These are phyloP conservation scores for Skeletonema costatum DNA, from an alignment of 108 stramenopile genomes.

Conservation along the genomic window DNA sequence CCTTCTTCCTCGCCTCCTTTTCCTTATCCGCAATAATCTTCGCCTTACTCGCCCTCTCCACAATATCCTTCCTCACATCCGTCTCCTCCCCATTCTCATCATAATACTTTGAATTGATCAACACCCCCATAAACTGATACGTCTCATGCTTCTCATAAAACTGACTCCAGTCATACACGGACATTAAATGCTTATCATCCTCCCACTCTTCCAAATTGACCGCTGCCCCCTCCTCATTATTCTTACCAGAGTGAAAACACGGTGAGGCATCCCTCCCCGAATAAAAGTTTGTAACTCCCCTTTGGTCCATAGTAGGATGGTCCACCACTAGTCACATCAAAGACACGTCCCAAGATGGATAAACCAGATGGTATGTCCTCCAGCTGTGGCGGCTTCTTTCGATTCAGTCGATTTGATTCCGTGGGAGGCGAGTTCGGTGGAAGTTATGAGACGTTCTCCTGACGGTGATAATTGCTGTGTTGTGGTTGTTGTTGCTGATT, in stretches of 20 bases:
- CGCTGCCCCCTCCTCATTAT: slow-evolving; percentile 64
- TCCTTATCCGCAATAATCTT: slow-evolving; percentile 26
- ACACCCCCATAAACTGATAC: slow-evolving; percentile 60
- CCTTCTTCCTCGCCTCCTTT: not conserved
- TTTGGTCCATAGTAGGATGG: slow-evolving; percentile 22
- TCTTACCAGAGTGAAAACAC: slow-evolving; percentile 69
- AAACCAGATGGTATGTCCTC: slow-evolving; percentile 64
- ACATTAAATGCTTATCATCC: slow-evolving; percentile 24
- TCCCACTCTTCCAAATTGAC: slow-evolving; percentile 55
- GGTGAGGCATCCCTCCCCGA: slow-evolving; percentile 51
- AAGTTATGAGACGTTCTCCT: slow-evolving; percentile 19
- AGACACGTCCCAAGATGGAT: slow-evolving; percentile 78
- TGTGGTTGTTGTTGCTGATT: not conserved
- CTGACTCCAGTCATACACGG: slow-evolving; percentile 44
- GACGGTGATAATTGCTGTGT: not conserved
- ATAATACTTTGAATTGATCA: slow-evolving; percentile 59
- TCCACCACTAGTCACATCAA: slow-evolving; percentile 69
- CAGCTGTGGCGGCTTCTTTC: slow-evolving; percentile 1
- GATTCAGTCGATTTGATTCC: slow-evolving; percentile 3
- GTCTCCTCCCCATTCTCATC: slow-evolving; percentile 55
- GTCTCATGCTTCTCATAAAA: slow-evolving; percentile 67
- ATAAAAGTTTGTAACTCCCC: slow-evolving; percentile 56
- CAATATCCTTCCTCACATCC: slow-evolving; percentile 28
- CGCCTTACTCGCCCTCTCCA: slow-evolving; percentile 26
- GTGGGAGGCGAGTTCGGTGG: slow-evolving; percentile 27